These are phyloP conservation scores for Hemileccinum rubropunctum DNA, from an alignment of 768 basidiomycete species.

Conservation along the genomic window DNA sequence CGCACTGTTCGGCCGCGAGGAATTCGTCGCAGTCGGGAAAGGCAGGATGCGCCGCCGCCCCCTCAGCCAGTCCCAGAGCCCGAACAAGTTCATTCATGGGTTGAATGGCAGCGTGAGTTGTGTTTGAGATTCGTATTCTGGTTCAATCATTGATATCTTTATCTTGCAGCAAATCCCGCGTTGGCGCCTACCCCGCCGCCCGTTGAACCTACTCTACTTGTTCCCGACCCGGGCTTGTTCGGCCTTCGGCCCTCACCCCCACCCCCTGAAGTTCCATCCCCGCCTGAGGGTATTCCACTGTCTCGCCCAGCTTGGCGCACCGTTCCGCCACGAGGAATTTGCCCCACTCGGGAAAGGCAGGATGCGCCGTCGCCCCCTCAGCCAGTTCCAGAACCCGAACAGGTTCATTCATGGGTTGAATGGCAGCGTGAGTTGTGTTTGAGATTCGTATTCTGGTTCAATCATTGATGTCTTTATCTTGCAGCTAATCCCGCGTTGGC, in stretches of 20 bases:
- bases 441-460: background rate
- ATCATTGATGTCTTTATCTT: constrained; percentile 7
- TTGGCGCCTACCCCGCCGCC: too few relatives aligned
- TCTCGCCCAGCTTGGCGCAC: constrained; percentile 64
- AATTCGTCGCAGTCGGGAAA: constrained; percentile 44
- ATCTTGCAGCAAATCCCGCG: too few relatives aligned
- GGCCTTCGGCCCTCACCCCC: too few relatives aligned
- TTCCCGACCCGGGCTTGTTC: too few relatives aligned
- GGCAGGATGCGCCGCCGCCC: constrained; percentile 33
- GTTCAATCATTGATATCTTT: too few relatives aligned
- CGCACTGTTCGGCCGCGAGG: constrained; percentile 45
- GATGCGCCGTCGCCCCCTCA: constrained; percentile 36
- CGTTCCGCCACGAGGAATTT: constrained; percentile 36
- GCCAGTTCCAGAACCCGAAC: constrained; percentile 39
- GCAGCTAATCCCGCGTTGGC: constrained; percentile 56
- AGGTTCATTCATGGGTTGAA: constrained; percentile 53
- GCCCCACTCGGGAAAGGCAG: constrained; percentile 45
- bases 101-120: constrained; percentile 66
- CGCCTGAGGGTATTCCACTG: constrained; percentile 42
- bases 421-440: constrained; percentile 46
- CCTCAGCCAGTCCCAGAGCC: constrained; percentile 37
- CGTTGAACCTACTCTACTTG: too few relatives aligned
- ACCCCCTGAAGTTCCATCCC: constrained; percentile 40
- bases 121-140: too few relatives aligned
- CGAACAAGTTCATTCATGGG: constrained; percentile 52